phyloP scores from a whole-genome alignment of 2,329 filamentous ascomycete genomes.

The Curvularia sp. region DNA sequence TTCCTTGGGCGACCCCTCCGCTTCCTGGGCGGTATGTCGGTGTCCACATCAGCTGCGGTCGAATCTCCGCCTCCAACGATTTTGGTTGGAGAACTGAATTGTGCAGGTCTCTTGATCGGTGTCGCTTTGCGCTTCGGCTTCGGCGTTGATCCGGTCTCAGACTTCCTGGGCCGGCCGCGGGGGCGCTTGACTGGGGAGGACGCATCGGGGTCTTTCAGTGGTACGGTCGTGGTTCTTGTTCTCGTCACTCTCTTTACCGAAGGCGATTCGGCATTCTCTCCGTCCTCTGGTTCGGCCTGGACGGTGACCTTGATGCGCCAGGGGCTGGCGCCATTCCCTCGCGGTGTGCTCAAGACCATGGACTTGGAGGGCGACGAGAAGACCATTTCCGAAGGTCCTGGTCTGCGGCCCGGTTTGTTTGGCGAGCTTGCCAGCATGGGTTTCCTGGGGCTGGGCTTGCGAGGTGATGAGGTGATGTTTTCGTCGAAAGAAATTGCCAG shows the following conservation, averaged over 20 bases:
- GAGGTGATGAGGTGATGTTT: conserved; percentile 29
- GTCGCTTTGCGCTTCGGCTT: conserved; percentile 45
- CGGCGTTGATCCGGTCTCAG: conserved; percentile 34
- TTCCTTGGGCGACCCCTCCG: conserved; percentile 45
- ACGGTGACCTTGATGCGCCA: conserved; percentile 61
- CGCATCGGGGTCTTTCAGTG: conserved; percentile 51
- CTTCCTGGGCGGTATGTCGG: conserved; percentile 39
- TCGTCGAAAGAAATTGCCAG: conserved; percentile 41
- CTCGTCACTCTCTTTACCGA: conserved; percentile 36
- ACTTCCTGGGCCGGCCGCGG: conserved; percentile 49
- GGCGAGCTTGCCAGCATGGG: conserved; percentile 42
- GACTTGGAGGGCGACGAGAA: conserved; percentile 54
- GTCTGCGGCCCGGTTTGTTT: conserved; percentile 35
- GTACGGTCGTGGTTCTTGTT: conserved; percentile 51
- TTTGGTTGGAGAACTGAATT: conserved; percentile 30
- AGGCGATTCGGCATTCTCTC: conserved; percentile 43
- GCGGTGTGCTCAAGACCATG: conserved; percentile 53
- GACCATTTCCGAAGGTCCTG: conserved; percentile 29
- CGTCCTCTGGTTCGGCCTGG: conserved; percentile 53
- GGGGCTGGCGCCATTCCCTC: conserved; percentile 51
- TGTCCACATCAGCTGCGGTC: conserved; percentile 34
- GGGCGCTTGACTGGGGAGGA: conserved; percentile 47
- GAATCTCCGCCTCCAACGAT: conserved; percentile 29
- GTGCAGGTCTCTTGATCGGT: conserved; percentile 39
- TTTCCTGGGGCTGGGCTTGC: conserved; percentile 29